A percentile compares a stretch with the other conserved stretches of the same genome.
These are phyloP conservation scores for Ramaria rubella DNA, from an alignment of 768 basidiomycete genomes.

Conservation along the genomic window DNA sequence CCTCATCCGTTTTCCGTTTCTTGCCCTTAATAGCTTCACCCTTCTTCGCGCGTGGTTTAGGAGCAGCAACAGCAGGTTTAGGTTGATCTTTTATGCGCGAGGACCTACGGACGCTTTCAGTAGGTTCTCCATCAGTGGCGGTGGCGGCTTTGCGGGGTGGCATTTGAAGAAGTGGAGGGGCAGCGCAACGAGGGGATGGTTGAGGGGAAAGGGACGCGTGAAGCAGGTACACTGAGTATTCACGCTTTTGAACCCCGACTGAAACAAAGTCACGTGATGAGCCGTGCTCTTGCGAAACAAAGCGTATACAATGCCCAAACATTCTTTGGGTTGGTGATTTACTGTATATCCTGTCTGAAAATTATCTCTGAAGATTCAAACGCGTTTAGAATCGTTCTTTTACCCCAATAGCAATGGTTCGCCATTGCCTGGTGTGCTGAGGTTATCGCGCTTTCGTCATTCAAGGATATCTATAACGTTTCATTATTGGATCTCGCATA, in stretches of 20 bases:
- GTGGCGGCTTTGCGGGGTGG: slow-evolving; percentile 5
- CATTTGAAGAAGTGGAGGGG: neutral
- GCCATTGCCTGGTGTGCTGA: no score
- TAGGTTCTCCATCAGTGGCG: neutral
- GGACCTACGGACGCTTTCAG: slow-evolving; percentile 5
- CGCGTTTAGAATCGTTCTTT: no score
- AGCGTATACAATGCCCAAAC: neutral
- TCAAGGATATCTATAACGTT: no score
- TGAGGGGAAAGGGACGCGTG: slow-evolving; percentile 3
- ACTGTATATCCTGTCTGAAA: no score
- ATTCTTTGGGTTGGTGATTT: no score
- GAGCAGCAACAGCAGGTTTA: neutral
- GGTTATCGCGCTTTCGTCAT: no score
- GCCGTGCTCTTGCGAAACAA: neutral
- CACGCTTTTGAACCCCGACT: slow-evolving; percentile 8
- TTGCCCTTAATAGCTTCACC: slow-evolving; percentile 5
- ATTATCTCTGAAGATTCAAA: no score
- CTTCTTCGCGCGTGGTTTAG: slow-evolving; percentile 9
- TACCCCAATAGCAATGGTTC: no score
- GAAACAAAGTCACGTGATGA: slow-evolving; percentile 6
- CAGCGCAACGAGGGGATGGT: neutral
- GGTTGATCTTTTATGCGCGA: slow-evolving; percentile 8
- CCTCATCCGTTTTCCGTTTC: slow-evolving; percentile 11
- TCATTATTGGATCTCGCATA: no score
- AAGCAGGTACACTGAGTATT: neutral